Base-by-base conservation (phyloP, 1,139 yeast genomes). In the Candida freyschussii region DNA sequence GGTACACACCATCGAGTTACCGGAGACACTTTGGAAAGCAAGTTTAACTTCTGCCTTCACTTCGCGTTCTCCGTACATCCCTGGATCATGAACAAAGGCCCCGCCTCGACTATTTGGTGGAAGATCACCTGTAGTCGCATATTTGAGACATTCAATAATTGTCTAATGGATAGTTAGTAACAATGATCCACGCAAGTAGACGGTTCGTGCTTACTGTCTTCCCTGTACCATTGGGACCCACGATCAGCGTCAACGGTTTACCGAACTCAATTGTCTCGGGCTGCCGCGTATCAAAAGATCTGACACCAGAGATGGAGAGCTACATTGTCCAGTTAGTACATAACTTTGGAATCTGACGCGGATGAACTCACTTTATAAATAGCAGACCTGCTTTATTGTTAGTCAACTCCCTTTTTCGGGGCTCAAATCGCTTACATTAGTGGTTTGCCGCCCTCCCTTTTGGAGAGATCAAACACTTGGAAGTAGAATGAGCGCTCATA, bases 221-320 rank as follows among this genome's bases (percentile, higher is more conserved):
- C n/a, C 99, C 99, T 24, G 96, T 82, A 25, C 98, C 99, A 60
- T 93, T 93, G 40, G 84, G 86, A 1, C 99, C 99, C 30, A 94
- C 95, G 38, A 93, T 91, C 35, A 93, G 66, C 0, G 98, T 93
- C 50, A 93, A 61, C 0, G 99, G 99, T 29, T 75, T 75, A 9
- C 91, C 91, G 59, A 93, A 93, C 52, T 84, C 86, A 40, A 93
- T 86, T 2, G 89, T 81, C 52, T 91, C 96, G 18, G 85, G 70
- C 30, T 77, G 75, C 43, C 79, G 78, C 13, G 86, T 80, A 45
- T 84, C 93, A 54, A 91, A 93, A 0, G 97, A 87, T 29, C 99
- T 66, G 6, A 93, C 75, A 21, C 99, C 99, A 40, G 80, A 82
- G 20, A 93, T 81, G 2, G 95, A 81, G 20, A 93, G 78, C 62